Percentiles rank a stretch among this genome's conserved stretches.
Conservation (phyloP, 805 yeast species). For the Lachancea waltii region DNA sequence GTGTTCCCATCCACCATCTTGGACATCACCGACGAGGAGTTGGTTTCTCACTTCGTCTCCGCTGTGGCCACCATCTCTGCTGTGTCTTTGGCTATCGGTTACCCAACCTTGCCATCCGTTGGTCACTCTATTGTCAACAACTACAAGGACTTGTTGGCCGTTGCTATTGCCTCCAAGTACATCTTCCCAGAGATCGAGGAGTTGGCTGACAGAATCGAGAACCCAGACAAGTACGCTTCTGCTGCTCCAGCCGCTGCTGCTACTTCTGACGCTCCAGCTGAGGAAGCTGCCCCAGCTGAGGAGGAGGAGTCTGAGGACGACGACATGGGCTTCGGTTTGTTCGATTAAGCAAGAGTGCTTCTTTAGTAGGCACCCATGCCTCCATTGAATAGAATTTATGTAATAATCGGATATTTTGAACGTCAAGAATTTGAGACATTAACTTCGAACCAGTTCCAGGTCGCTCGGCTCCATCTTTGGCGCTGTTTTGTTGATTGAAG, state of each 20-base stretch:
- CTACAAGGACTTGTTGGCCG: constrained; percentile 97
- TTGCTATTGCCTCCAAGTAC: constrained; percentile 97
- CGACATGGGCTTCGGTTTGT: constrained; percentile 98
- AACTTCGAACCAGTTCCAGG: too few species aligned
- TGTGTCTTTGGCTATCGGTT: constrained; percentile 93
- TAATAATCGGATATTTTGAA: neutral
- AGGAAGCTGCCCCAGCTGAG: constrained; percentile 66
- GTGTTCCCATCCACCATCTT: constrained; percentile 93
- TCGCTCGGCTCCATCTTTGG: too few species aligned
- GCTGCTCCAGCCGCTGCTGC: constrained; percentile 97
- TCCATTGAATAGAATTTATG: neutral
- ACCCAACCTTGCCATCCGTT: constrained; percentile 99
- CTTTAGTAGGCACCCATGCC: neutral
- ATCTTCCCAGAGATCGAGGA: constrained; percentile 99
- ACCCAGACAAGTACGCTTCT: constrained; percentile 99
- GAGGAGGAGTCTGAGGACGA: constrained; percentile 57
- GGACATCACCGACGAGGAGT: constrained; percentile 97
- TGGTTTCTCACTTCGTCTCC: constrained; percentile 82
- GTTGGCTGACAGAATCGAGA: constrained; percentile 98
- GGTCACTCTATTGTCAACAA: constrained; percentile 98
- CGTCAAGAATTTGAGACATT: too few species aligned
- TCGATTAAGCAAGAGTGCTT: constrained; percentile 59
- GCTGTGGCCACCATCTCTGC: constrained; percentile 94
- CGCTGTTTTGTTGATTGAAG: too few species aligned
- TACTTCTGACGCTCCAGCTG: constrained; percentile 53